phyloP scores from a whole-genome alignment of 768 basidiomycete genomes.

The Cystofilobasidium bisporidii region DNA sequence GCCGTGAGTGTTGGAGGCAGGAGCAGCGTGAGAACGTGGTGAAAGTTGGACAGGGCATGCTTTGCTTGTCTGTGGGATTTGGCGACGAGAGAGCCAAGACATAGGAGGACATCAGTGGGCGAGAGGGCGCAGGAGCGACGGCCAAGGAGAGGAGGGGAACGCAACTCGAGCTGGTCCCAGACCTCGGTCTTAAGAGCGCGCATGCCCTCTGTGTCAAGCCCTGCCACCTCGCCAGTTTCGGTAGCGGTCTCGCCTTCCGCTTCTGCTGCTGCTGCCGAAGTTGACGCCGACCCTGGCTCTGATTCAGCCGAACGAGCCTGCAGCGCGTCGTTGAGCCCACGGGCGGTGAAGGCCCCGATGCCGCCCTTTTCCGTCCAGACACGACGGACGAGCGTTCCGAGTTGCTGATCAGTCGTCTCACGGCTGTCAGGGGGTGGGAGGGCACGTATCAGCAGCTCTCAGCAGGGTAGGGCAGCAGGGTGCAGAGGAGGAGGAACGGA shows the following conservation, averaged over 20 bases:
- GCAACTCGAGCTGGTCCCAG: slow-evolving; percentile 11
- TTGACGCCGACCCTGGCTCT: background rate
- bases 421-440: background rate
- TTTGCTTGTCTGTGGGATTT: slow-evolving; percentile 2
- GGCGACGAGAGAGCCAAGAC: background rate
- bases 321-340: background rate
- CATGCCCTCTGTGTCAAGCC: slow-evolving; percentile 9
- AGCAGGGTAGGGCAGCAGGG: background rate
- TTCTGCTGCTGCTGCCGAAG: background rate
- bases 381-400: slow-evolving; percentile 15
- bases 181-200: slow-evolving; percentile 14
- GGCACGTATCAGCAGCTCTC: background rate
- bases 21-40: slow-evolving; percentile 15
- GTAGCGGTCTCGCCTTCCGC: no score
- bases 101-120: background rate
- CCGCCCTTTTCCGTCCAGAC: slow-evolving; percentile 22
- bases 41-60: slow-evolving; percentile 11
- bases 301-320: background rate
- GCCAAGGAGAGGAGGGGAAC: background rate
- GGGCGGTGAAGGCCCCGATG: background rate
- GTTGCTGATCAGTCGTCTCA: background rate
- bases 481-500: background rate
- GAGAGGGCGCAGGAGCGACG: background rate
- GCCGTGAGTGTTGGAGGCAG: slow-evolving; percentile 2
- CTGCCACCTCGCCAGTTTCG: background rate